Evolutionary conservation across 2,329 filamentous ascomycete genomes (phyloP), one percentile per base, ranked within the genome.

Genomic region (Colletotrichum sp.): DNA sequence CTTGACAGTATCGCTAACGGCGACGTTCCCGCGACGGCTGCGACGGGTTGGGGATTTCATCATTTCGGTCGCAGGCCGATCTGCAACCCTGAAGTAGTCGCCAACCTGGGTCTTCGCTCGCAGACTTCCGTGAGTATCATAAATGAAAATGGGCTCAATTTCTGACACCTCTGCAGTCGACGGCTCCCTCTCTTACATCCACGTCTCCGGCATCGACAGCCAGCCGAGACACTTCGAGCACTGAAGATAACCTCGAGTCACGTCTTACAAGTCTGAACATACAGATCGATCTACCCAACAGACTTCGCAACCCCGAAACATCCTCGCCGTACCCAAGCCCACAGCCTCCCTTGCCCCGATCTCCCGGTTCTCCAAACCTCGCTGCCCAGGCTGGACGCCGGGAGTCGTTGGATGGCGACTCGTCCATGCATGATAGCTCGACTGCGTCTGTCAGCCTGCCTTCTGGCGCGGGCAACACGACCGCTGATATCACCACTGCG

Each of bases 41-140:
- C 88, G 8, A 83, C 85, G 3, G 90, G 89, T 2, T 92, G 87
- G 78, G 88, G 90, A 16, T 92, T 92, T 75, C 86, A 89, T 66
- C 79, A 84, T 8, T 68, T 85, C 39, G 80, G 85, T 30, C 79
- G 81, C 8, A 83, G 89, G n/a, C 90, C 90, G 2, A 74, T 89
- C 6, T 80, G 84, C 15, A 81, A 88, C 75, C 85, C 83, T 16
- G 77, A 81, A 2, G 72, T 87, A 13, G 72, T 89, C 32, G 84
- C 79, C 69, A 82, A 85, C 7, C 82, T 90, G 19, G 88, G 88
- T 6, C 81, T 83, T 59, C 83, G 85, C 19, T 71, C 84, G 25
- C 81, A 84, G 19, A 83, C 85, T 13, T 76, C 81, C 79, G 87
- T 88, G 80, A 78, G 82, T 78, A 34, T 3, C 4, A 16, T 9